Conservation (phyloP, 1,284 basidiomycete species). For the Moesziomyces sp. region DNA sequence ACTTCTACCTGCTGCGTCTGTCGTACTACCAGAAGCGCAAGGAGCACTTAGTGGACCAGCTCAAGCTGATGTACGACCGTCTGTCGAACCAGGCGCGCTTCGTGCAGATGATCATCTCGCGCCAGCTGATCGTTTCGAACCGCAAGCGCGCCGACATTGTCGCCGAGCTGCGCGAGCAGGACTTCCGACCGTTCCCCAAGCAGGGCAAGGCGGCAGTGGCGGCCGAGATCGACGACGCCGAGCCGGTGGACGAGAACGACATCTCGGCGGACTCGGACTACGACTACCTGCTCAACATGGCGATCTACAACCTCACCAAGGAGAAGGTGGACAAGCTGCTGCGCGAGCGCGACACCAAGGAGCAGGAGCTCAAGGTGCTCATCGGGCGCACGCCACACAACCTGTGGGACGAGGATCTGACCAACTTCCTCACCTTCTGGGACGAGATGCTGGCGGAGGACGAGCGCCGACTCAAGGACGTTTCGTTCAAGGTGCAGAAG, state of each 20-base stretch:
- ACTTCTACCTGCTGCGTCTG: conserved; percentile 90
- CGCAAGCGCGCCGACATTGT: conserved; percentile 91
- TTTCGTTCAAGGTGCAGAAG: conserved; percentile 69
- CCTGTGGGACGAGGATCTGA: conserved; percentile 91
- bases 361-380: conserved; percentile 81
- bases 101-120: conserved; percentile 93
- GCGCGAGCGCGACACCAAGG: conserved; percentile 83
- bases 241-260: conserved; percentile 73
- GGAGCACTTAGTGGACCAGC: conserved; percentile 80
- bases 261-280: conserved; percentile 77
- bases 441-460: conserved; percentile 72
- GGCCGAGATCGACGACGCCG: conserved; percentile 72
- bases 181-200: conserved; percentile 88
- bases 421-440: conserved; percentile 85
- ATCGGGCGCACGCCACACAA: conserved; percentile 83
- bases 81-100: conserved; percentile 96
- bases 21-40: conserved; percentile 90
- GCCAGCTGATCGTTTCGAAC: conserved; percentile 87
- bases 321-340: conserved; percentile 92
- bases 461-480: conserved; percentile 75
- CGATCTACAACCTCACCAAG: conserved; percentile 91
- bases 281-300: conserved; percentile 95
- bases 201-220: conserved; percentile 77
- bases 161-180: conserved; percentile 78
- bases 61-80: conserved; percentile 84